Conservation (phyloP, 805 yeast genomes). For the Metschnikowia proteae region DNA sequence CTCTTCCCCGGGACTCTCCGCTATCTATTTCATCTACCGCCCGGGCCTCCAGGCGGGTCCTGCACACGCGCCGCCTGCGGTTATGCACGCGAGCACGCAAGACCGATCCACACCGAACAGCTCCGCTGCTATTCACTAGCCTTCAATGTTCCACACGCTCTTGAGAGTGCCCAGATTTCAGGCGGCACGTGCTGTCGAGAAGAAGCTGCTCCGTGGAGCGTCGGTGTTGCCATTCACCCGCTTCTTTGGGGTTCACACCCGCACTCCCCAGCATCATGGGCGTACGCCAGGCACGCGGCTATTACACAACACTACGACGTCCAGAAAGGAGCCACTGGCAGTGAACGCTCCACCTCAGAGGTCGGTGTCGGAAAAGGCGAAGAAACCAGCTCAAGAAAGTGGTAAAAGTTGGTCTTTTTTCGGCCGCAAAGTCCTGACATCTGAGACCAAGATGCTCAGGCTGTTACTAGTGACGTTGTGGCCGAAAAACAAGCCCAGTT, state of each 20-base stretch:
- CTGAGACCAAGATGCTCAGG: constrained; percentile 54
- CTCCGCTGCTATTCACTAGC: neutral
- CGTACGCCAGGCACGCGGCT: neutral
- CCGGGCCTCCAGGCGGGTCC: neutral
- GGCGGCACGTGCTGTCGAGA: neutral
- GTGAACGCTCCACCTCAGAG: neutral
- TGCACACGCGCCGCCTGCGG: neutral
- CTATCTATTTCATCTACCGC: neutral
- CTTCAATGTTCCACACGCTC: neutral
- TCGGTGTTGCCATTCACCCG: neutral
- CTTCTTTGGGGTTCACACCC: neutral
- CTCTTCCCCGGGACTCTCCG: neutral
- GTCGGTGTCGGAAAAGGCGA: neutral
- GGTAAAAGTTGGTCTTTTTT: constrained; percentile 7
- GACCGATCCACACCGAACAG: neutral
- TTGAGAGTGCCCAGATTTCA: neutral
- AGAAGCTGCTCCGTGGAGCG: neutral
- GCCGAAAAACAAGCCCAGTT: constrained; percentile 70
- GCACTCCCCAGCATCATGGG: neutral
- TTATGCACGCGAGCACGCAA: neutral
- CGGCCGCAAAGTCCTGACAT: constrained; percentile 25
- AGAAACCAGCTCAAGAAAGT: neutral
- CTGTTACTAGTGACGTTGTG: constrained; percentile 69
- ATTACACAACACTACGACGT: neutral
- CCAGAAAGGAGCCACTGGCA: neutral